Evolutionary conservation across 2,329 filamentous ascomycete species (phyloP), one percentile per base, ranked within the genome.

Genomic region (Dactylellina parvicollis): DNA sequence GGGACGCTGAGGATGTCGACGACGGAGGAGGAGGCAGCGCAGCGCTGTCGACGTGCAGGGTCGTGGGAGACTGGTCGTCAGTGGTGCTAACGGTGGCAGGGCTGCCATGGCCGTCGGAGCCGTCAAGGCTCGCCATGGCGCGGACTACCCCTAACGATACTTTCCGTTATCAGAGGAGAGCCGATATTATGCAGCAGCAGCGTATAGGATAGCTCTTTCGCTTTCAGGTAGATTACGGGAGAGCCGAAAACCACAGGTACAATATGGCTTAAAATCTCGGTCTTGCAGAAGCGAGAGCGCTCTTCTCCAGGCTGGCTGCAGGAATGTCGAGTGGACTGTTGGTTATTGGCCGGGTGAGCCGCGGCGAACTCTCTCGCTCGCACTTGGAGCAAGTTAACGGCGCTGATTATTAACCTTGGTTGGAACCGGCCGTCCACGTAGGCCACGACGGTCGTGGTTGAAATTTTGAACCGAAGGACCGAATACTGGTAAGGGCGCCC

Each of bases 191-290:
- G n/a, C n/a, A n/a, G n/a, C n/a, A n/a, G n/a, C n/a, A n/a, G n/a
- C n/a, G n/a, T n/a, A n/a, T n/a, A n/a, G n/a, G n/a, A n/a, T 20
- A 20, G 18, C 28, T 24, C 44, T 66, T 4, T 22, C 46, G 38
- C 20, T 36, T 46, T 52, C 50, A 57, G 50, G 46, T 49, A 28
- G 50, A 52, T 26, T 67, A 40, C 62, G 66, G 57, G 22, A 49
- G 49, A 64, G 66, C 66, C 66, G 66, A 72, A 62, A 50, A 66
- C 46, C 54, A 24, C 54, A 32, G 69, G 69, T 50, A 61, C 52
- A 66, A 73, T 66, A 73, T 73, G 69, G 69, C 69, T 73, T 73
- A 73, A 73, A 73, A 55, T 73, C 32, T 60, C 52, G 69, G 59
- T 7, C 49, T 64, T 42, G 38, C 57, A 72, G 66, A 72, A 72